These are phyloP conservation scores for Cyberlindnera xylosilytica DNA, from an alignment of 805 yeast species.

Conservation along the genomic window DNA sequence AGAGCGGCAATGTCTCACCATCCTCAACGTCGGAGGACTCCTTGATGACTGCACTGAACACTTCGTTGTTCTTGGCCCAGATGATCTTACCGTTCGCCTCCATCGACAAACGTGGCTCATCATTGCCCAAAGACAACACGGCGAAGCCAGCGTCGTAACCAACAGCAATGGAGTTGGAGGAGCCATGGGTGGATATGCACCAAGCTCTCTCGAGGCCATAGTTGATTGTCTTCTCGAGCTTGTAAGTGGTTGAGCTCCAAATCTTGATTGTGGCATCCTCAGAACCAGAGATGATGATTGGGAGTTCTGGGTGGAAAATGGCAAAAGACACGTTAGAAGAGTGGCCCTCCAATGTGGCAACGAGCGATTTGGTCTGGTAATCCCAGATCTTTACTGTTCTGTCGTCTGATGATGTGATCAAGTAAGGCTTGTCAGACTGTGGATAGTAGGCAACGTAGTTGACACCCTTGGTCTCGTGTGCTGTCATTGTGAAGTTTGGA, in stretches of 20 bases:
- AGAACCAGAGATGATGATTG: slow-evolving; percentile 90
- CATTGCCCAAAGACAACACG: slow-evolving; percentile 87
- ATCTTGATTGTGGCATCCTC: slow-evolving; percentile 93
- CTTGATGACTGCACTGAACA: slow-evolving; percentile 77
- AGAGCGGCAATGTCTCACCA: slow-evolving; percentile 74
- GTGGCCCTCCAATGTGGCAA: slow-evolving; percentile 93
- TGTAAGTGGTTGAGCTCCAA: slow-evolving; percentile 94
- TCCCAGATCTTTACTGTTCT: slow-evolving; percentile 90
- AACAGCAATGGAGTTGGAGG: slow-evolving; percentile 75
- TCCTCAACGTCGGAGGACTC: slow-evolving; percentile 66
- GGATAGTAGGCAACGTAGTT: slow-evolving; percentile 97
- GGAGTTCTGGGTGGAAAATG: slow-evolving; percentile 95
- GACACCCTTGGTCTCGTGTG: slow-evolving; percentile 92
- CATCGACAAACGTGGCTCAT: slow-evolving; percentile 91
- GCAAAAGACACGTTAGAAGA: slow-evolving; percentile 94
- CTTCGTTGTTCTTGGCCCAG: slow-evolving; percentile 84
- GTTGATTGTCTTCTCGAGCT: slow-evolving; percentile 86
- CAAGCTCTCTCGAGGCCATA: slow-evolving; percentile 94
- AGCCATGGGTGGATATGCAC: slow-evolving; percentile 79
- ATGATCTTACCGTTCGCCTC: slow-evolving; percentile 89
- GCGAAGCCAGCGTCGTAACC: slow-evolving; percentile 95
- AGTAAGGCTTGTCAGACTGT: slow-evolving; percentile 93
- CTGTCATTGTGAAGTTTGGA: slow-evolving; percentile 88
- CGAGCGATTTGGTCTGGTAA: slow-evolving; percentile 94
- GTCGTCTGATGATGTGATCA: slow-evolving; percentile 90